Evolutionary conservation across 2,329 filamentous ascomycete genomes (phyloP).

Genomic region (Tricladium varicosporioides): DNA sequence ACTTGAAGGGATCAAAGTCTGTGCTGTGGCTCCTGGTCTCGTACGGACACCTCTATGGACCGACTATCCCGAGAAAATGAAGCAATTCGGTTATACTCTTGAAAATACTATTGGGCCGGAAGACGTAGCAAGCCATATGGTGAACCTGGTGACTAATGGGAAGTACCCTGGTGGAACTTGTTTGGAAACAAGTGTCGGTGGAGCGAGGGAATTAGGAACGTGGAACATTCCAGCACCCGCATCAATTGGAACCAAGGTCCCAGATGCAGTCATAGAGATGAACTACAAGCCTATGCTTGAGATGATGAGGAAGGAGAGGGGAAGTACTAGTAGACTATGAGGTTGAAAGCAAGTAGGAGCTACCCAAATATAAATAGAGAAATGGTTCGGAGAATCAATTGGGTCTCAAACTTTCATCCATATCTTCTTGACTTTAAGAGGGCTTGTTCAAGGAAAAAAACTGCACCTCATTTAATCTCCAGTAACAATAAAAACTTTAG

Average conservation of each 20-base stretch:
- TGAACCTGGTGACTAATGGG: slow-evolving; percentile 6
- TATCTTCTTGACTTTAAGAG: too few relatives aligned
- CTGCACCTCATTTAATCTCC: too few relatives aligned
- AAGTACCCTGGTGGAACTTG: slow-evolving; percentile 12
- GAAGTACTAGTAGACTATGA: background rate
- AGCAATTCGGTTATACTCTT: slow-evolving; percentile 5
- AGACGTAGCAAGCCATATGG: slow-evolving; percentile 13
- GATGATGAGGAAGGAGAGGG: slow-evolving; percentile 10
- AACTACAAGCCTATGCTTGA: slow-evolving; percentile 10
- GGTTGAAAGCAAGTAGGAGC: background rate
- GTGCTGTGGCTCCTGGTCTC: slow-evolving; percentile 32
- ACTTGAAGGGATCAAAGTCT: slow-evolving; percentile 36
- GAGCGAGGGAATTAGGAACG: slow-evolving; percentile 4
- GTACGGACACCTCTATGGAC: slow-evolving; percentile 20
- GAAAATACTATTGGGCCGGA: slow-evolving; percentile 7
- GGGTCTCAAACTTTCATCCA: too few relatives aligned
- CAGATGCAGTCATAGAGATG: slow-evolving; percentile 3
- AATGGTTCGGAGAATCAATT: too few relatives aligned
- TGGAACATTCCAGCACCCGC: slow-evolving; percentile 15
- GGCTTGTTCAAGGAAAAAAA: too few relatives aligned
- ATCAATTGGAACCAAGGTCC: slow-evolving; percentile 2
- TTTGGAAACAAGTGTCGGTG: slow-evolving; percentile 1
- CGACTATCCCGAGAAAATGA: slow-evolving; percentile 12
- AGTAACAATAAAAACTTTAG: too few relatives aligned
- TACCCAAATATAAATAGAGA: too few relatives aligned